Evolutionary conservation across 805 yeast genomes (phyloP), one percentile per base, ranked within the genome.

Genomic region (Saccharomycopsis olivae): DNA sequence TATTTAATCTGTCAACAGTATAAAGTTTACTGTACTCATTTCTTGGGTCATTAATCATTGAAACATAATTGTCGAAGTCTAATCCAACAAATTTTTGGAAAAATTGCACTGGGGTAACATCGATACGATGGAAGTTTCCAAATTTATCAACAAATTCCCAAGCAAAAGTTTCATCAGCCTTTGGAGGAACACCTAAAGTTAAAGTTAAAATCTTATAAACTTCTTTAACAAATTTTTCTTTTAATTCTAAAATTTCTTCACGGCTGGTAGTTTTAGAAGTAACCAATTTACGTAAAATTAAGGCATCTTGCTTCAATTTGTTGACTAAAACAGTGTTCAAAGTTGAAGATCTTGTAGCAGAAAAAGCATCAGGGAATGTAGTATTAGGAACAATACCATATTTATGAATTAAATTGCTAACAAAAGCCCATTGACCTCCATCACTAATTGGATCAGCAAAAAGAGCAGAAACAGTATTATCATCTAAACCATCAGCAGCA

Each of bases 381-480:
- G 70, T 73, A 53, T 78, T 66, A 29, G 95, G 95, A 39, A 85
- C 82, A 39, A 81, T 54, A 21, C 95, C 95, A 51, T 85, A 86
- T 59, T 85, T 86, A 47, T 75, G 74, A 37, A 84, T 71, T 42
- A 86, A 56, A 58, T 84, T 82, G 36, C 78, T 66, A 55, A 83
- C 73, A 92, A 85, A 80, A 48, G 81, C 78, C 68, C 81, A 84
- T 59, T 85, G 95, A 39, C 95, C 95, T 50, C 95, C 95, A 54
- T 86, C 95, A 43, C 69, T 57, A 33, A 77, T 74, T 18, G 95
- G 94, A 40, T 73, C 78, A 3, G 62, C 50, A 40, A 84, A 62
- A 35, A 85, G 59, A 49, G 69, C 72, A 58, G 78, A 83, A 36
- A 85, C 73, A 41, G 82, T 60, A 48, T 94, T 69, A 1, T 87